Percentiles rank a stretch among this genome's conserved stretches.
These are phyloP conservation scores for Cucumis melo DNA, from an alignment of 306 rosid genomes.

Conservation along the genomic window DNA sequence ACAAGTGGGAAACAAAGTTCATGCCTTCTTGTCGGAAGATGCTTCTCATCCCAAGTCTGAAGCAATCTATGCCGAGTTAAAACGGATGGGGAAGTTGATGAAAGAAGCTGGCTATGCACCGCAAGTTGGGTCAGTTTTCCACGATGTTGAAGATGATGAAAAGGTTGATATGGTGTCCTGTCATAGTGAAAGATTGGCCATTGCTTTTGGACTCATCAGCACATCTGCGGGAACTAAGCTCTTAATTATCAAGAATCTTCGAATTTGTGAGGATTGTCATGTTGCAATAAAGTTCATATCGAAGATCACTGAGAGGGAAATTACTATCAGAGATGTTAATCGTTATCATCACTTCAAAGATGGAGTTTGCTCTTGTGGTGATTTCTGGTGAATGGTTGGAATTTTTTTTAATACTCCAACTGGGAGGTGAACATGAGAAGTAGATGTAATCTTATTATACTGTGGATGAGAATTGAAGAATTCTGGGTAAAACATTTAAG, in stretches of 20 bases:
- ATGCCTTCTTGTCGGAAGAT: conserved; percentile 56
- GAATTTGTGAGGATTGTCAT: conserved; percentile 73
- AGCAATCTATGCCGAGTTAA: conserved; percentile 56
- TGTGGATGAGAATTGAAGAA: background rate
- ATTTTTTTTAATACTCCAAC: background rate
- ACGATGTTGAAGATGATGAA: conserved; percentile 75
- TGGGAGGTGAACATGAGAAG: background rate
- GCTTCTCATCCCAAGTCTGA: conserved; percentile 40
- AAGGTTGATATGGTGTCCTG: conserved; percentile 48
- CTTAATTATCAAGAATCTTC: conserved; percentile 57
- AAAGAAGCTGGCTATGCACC: conserved; percentile 66
- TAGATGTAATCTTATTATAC: background rate
- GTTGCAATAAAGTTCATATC: conserved; percentile 32
- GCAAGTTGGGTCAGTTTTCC: conserved; percentile 53
- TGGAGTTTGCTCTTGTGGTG: background rate
- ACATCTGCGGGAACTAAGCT: conserved; percentile 46
- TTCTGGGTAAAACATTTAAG: background rate
- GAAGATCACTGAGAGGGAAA: conserved; percentile 45
- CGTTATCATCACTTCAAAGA: conserved; percentile 55
- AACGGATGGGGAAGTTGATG: conserved; percentile 45
- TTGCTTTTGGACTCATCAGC: conserved; percentile 71
- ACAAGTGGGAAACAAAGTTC: conserved; percentile 50
- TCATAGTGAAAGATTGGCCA: conserved; percentile 73
- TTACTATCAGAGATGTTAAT: conserved; percentile 60
- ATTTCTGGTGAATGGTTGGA: background rate